A percentile compares a stretch with the other conserved stretches of the same genome.
Evolutionary conservation across 805 yeast species (phyloP).

Genomic region (Candida saitoana): DNA sequence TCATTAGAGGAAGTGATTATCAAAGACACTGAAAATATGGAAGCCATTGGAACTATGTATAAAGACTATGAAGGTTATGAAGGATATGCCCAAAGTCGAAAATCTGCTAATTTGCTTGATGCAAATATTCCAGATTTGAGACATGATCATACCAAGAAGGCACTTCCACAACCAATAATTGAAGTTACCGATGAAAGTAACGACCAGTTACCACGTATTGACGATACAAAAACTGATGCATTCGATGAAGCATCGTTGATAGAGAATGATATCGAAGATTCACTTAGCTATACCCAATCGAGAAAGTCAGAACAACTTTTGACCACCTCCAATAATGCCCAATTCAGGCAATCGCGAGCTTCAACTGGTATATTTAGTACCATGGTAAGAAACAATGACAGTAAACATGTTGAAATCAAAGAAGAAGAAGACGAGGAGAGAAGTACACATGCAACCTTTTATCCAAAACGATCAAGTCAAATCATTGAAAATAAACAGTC

Average conservation of each 20-base stretch:
- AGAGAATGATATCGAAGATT: neutral
- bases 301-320: neutral
- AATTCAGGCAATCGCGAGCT: constrained; percentile 16
- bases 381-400: constrained; percentile 4
- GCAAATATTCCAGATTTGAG: constrained; percentile 11
- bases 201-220: neutral
- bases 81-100: constrained; percentile 7
- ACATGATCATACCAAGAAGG: neutral
- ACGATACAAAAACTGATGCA: neutral
- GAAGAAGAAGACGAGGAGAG: neutral
- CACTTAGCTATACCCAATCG: neutral
- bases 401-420: neutral
- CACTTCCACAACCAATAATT: neutral
- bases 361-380: constrained; percentile 33
- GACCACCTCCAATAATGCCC: neutral
- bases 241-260: neutral
- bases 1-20: constrained; percentile 27
- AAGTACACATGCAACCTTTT: neutral
- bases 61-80: constrained; percentile 24
- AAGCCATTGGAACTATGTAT: constrained; percentile 23
- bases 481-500: neutral
- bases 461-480: neutral
- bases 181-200: neutral
- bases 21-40: constrained; percentile 9
- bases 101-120: constrained; percentile 9